Percentiles rank a stretch among this genome's conserved stretches.
Evolutionary conservation across 768 basidiomycete genomes (phyloP).

Genomic region (Mycena galericulata): DNA sequence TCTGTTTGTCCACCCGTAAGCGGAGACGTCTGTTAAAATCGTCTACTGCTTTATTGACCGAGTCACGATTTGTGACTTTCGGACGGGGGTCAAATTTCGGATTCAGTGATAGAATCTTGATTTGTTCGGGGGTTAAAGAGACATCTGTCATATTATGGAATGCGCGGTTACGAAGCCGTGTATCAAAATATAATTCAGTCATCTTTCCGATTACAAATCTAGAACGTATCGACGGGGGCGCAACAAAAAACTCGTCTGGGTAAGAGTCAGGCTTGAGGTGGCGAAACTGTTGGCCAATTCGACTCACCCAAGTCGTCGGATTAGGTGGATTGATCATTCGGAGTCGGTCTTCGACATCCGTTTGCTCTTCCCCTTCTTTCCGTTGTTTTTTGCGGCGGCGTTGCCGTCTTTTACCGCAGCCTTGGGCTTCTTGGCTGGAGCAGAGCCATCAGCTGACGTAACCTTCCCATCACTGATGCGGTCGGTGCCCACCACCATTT

Average conservation of each 20-base stretch:
- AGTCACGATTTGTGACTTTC: background rate
- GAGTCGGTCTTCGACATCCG: no score
- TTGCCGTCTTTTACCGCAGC: no score
- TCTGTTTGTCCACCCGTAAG: slow-evolving; percentile 4
- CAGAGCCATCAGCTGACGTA: no score
- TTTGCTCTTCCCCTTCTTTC: no score
- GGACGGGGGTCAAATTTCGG: slow-evolving; percentile 17
- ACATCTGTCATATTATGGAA: slow-evolving; percentile 23
- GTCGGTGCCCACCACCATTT: no score
- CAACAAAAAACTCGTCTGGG: slow-evolving; percentile 13
- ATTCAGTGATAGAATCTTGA: slow-evolving; percentile 12
- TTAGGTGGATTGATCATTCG: no score
- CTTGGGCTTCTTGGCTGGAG: no score
- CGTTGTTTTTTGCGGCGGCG: no score
- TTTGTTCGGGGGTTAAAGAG: background rate
- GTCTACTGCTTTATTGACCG: background rate
- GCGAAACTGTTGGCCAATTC: background rate
- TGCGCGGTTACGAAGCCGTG: slow-evolving; percentile 12
- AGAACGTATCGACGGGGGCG: background rate
- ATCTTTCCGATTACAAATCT: slow-evolving; percentile 26
- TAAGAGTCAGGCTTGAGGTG: slow-evolving; percentile 24
- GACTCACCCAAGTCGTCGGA: no score
- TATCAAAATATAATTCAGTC: slow-evolving; percentile 27
- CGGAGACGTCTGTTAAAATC: slow-evolving; percentile 13
- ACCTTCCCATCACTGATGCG: no score